Evolutionary conservation across 805 yeast species (phyloP), one percentile per base, ranked within the genome.

Genomic region (Metschnikowia amazonensis): DNA sequence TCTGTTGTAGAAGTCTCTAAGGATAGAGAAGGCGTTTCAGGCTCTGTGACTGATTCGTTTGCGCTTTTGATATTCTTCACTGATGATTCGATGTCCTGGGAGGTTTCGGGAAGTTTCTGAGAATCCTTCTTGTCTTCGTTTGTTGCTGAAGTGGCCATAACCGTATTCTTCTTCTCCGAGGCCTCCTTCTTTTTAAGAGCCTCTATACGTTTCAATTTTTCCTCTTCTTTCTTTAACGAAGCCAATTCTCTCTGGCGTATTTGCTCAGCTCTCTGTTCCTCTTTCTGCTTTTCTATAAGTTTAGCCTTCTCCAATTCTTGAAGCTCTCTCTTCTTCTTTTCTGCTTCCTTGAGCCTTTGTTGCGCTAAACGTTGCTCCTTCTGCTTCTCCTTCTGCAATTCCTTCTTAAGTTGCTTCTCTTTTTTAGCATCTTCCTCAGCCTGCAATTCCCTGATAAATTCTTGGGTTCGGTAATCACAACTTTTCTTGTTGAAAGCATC

Each of bases 401-500:
- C 74, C 55, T 83, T 84, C 60, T 81, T 82, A 59, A 81, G 79
- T 56, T 82, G 86, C 49, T 76, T 79, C 42, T 79, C 86, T 58
- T 76, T 81, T 62, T 81, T 77, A 37, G 81, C 79, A 39, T 67
- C 68, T 51, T 82, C 84, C 63, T 84, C 92, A 6, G 80, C 82
- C 52, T 84, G 89, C 36, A 84, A 67, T 57, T 85, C 92, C 58
- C 76, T 80, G 48, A 85, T 71, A 50, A 85, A 70, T 48, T 75
- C 77, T 46, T 74, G 68, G 9, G 84, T 76, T 47, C 83, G 74
- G 55, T 86, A 94, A 48, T 84, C 88, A 10, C 96, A 90, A 39
- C 85, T 79, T 52, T 81, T 84, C 56, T 84, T 90, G 50, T 86
- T 85, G 59, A 83, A 89, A 0, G 95, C 87, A 25, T 76, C 79